phyloP scores from a whole-genome alignment of 2,329 filamentous ascomycete genomes.

The Cladorrhinum sp. region DNA sequence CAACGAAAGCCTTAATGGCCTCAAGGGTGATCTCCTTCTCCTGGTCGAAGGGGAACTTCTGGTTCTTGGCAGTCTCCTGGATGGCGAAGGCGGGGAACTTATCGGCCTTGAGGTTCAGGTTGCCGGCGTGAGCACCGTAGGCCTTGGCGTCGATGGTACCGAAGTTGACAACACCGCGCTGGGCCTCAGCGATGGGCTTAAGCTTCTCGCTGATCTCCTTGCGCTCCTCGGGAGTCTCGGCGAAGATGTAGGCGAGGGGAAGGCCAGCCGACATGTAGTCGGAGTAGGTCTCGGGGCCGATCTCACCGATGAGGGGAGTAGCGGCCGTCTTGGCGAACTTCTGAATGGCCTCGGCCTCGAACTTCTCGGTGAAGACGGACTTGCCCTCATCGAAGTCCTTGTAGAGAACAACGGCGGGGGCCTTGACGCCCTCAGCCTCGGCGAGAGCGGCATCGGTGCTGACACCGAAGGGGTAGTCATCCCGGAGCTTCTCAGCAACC shows the following conservation, averaged over 20 bases:
- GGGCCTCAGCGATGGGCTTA: constrained; percentile 83
- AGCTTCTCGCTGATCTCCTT: constrained; percentile 70
- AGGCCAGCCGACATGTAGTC: constrained; percentile 91
- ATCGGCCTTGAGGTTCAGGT: constrained; percentile 94
- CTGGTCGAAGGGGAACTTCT: constrained; percentile 94
- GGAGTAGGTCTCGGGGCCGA: constrained; percentile 94
- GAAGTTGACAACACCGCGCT: constrained; percentile 95
- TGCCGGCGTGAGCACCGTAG: constrained; percentile 91
- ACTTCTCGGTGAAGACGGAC: constrained; percentile 75
- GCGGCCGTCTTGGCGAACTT: constrained; percentile 80
- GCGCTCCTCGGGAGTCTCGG: constrained; percentile 88
- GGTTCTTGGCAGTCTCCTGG: constrained; percentile 91
- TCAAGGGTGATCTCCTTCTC: constrained; percentile 70
- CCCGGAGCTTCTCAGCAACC: constrained; percentile 73
- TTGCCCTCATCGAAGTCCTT: constrained; percentile 98
- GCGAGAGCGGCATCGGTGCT: constrained; percentile 80
- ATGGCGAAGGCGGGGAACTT: constrained; percentile 98
- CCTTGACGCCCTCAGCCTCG: constrained; percentile 83
- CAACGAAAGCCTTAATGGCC: constrained; percentile 75
- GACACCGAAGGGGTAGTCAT: constrained; percentile 89
- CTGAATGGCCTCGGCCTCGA: constrained; percentile 75
- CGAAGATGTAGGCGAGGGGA: constrained; percentile 96
- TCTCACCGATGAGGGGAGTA: constrained; percentile 89
- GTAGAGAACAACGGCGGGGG: constrained; percentile 88
- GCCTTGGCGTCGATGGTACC: constrained; percentile 93